These are phyloP conservation scores for Cercis canadensis DNA, from an alignment of 306 rosid species.

Conservation along the genomic window DNA sequence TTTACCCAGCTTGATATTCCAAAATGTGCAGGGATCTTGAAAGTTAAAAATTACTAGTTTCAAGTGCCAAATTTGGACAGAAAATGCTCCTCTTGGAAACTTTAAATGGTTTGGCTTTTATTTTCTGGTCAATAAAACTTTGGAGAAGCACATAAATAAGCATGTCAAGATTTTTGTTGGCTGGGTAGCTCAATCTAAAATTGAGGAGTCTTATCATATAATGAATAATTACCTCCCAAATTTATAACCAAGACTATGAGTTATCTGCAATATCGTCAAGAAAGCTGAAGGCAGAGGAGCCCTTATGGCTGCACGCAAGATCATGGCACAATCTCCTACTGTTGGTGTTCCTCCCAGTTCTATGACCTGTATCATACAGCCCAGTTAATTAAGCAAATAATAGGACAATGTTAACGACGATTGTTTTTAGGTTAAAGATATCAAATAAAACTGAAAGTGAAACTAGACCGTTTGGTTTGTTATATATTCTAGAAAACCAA, in stretches of 20 bases:
- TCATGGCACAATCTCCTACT: slow-evolving; percentile 88
- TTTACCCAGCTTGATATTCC: background rate
- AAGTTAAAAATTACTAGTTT: slow-evolving; percentile 10
- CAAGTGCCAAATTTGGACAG: slow-evolving; percentile 17
- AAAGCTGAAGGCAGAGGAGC: slow-evolving; percentile 88
- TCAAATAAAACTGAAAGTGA: no score
- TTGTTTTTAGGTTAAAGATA: no score
- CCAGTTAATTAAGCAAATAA: slow-evolving; percentile 35
- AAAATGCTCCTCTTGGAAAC: slow-evolving; percentile 10
- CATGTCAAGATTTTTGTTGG: slow-evolving; percentile 18
- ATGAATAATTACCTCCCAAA: slow-evolving; percentile 80
- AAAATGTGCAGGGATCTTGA: background rate
- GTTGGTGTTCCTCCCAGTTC: slow-evolving; percentile 94
- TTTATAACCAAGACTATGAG: slow-evolving; percentile 83
- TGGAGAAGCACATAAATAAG: slow-evolving; percentile 4
- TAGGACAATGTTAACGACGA: background rate
- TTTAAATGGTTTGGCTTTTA: background rate
- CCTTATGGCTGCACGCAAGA: slow-evolving; percentile 84
- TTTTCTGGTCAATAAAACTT: background rate
- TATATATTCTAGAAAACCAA: slow-evolving; percentile 11
- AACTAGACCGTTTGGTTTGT: background rate
- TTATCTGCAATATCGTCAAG: slow-evolving; percentile 84
- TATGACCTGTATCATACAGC: slow-evolving; percentile 62
- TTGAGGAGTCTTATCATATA: slow-evolving; percentile 15
- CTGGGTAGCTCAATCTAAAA: slow-evolving; percentile 11